Evolutionary conservation across 225 moss, liverwort and hornwort species (phyloP).

Genomic region (Pseudoscleropodium purum): DNA sequence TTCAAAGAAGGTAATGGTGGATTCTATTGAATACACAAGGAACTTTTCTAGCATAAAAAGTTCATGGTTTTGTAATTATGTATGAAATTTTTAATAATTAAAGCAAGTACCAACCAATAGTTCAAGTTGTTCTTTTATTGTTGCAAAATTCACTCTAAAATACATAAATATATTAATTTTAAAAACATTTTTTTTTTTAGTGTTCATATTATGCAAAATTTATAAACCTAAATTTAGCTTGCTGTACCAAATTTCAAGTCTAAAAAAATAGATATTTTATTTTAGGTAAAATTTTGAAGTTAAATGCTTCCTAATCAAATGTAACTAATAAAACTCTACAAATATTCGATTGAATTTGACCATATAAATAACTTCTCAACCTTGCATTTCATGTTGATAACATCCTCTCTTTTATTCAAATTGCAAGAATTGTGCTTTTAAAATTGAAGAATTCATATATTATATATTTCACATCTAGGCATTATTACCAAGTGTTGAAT

Average conservation of each 20-base stretch:
- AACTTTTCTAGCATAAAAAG: not conserved
- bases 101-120: not conserved
- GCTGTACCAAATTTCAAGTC: not conserved
- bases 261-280: not conserved
- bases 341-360: not conserved
- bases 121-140: too few species aligned
- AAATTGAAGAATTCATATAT: not conserved
- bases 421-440: not conserved
- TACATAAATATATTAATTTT: not conserved
- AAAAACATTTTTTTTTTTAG: not conserved
- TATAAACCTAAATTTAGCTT: not conserved
- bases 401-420: not conserved
- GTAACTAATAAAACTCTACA: not conserved
- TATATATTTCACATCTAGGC: too few species aligned
- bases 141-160: not conserved
- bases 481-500: accelerated
- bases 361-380: not conserved
- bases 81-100: not conserved
- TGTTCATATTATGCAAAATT: not conserved
- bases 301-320: not conserved
- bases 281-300: not conserved
- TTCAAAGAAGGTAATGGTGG: not conserved
- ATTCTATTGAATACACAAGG: not conserved
- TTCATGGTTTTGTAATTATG: not conserved
- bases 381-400: not conserved